Evolutionary conservation across 176 grass and related monocot species (phyloP).

Genomic region (Leersia perrieri): DNA sequence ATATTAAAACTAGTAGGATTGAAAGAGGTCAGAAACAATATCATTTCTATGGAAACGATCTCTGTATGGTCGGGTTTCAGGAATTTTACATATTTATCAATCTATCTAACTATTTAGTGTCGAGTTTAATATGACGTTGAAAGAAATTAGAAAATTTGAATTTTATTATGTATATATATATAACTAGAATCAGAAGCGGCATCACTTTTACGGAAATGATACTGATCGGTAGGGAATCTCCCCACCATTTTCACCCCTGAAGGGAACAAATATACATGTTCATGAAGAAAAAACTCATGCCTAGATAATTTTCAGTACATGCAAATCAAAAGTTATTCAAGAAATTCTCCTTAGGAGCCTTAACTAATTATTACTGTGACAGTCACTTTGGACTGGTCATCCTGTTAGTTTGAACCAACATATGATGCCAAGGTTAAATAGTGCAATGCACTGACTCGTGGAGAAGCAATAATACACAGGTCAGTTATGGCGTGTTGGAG

Average conservation of each 20-base stretch:
- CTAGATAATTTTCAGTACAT: neutral
- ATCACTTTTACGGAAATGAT: too few relatives aligned
- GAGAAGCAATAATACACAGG: neutral
- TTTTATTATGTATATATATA: too few relatives aligned
- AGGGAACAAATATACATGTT: constrained; percentile 1
- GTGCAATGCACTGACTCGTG: neutral
- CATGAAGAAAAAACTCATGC: neutral
- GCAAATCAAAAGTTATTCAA: neutral
- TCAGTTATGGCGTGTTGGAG: neutral
- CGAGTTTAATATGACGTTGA: too few relatives aligned
- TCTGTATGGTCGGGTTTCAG: too few relatives aligned
- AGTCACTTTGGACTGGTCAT: neutral
- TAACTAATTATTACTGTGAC: neutral
- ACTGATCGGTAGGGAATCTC: too few relatives aligned
- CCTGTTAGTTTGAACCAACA: neutral
- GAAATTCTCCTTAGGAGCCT: neutral
- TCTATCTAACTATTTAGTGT: too few relatives aligned
- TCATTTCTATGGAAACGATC: too few relatives aligned
- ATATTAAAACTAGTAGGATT: constrained; percentile 19
- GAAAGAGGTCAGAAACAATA: too few relatives aligned
- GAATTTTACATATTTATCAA: too few relatives aligned
- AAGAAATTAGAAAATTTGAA: too few relatives aligned
- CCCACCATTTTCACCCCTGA: too few relatives aligned
- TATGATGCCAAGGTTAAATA: neutral
- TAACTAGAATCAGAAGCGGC: too few relatives aligned